Conservation (phyloP, 441 rosid genomes). For the Arabidopsis lyrata region DNA sequence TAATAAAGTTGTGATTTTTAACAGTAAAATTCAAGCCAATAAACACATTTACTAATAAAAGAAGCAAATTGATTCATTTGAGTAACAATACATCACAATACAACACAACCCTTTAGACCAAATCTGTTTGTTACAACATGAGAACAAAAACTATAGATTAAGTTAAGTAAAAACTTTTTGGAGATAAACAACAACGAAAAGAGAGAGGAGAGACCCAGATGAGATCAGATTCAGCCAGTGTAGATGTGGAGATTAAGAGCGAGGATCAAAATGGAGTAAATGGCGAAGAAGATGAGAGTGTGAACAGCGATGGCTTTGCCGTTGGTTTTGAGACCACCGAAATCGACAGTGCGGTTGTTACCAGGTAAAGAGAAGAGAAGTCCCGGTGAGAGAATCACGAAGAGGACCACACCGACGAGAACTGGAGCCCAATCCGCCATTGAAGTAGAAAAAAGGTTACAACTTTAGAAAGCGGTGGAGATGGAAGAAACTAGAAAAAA, state of each 20-base stretch:
- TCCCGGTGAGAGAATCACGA: slow-evolving; percentile 68
- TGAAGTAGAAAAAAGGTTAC: slow-evolving; percentile 11
- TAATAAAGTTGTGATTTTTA: slow-evolving; percentile 4
- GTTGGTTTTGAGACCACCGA: slow-evolving; percentile 62
- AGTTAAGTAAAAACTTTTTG: neutral
- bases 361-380: slow-evolving; percentile 68
- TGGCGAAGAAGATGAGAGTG: slow-evolving; percentile 63
- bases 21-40: neutral
- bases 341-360: slow-evolving; percentile 50
- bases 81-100: slow-evolving; percentile 16
- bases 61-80: slow-evolving; percentile 5
- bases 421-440: slow-evolving; percentile 79
- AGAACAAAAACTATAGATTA: slow-evolving; percentile 4
- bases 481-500: slow-evolving; percentile 25
- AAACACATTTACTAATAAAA: neutral
- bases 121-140: slow-evolving; percentile 26
- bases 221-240: slow-evolving; percentile 45
- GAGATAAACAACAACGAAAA: neutral
- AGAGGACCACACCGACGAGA: slow-evolving; percentile 55
- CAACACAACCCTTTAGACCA: slow-evolving; percentile 12
- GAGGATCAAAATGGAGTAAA: slow-evolving; percentile 63
- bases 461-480: slow-evolving; percentile 27
- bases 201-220: neutral
- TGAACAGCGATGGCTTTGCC: slow-evolving; percentile 67
- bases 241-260: slow-evolving; percentile 68